phyloP scores from a whole-genome alignment of 2,329 filamentous ascomycete species.

The Penicillium capsulatum region DNA sequence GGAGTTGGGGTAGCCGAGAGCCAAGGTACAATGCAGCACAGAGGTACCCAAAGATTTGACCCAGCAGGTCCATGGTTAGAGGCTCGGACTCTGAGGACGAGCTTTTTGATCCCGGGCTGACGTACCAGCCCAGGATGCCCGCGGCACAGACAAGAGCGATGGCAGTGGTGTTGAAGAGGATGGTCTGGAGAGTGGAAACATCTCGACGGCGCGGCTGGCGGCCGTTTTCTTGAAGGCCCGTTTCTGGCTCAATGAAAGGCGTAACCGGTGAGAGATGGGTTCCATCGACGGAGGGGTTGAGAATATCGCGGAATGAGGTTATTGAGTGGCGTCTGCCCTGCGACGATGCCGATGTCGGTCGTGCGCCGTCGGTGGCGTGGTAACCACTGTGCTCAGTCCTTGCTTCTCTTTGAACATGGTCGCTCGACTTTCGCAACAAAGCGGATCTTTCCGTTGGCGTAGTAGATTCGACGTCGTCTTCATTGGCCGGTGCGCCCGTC shows the following conservation, averaged over 20 bases:
- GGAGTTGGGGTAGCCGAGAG: slow-evolving; percentile 80
- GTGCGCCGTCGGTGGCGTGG: slow-evolving; percentile 5
- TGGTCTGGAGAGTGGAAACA: slow-evolving; percentile 43
- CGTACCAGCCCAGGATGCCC: slow-evolving; percentile 80
- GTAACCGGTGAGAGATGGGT: slow-evolving; percentile 76
- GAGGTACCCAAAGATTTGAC: slow-evolving; percentile 90
- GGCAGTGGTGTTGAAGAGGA: slow-evolving; percentile 69
- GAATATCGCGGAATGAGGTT: slow-evolving; percentile 44
- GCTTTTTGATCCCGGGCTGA: slow-evolving; percentile 50
- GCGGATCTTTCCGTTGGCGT: slow-evolving; percentile 30
- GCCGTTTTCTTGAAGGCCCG: slow-evolving; percentile 25
- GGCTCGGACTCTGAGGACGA: slow-evolving; percentile 25
- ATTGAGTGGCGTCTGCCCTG: slow-evolving; percentile 25
- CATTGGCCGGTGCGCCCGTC: slow-evolving; percentile 13
- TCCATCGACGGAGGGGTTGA: slow-evolving; percentile 54
- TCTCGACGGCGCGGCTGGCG: slow-evolving; percentile 12
- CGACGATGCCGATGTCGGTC: slow-evolving; percentile 6
- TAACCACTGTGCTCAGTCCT: neutral
- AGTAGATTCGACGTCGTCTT: slow-evolving; percentile 17
- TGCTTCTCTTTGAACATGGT: slow-evolving; percentile 13
- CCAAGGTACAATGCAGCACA: slow-evolving; percentile 87
- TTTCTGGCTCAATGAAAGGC: slow-evolving; percentile 60
- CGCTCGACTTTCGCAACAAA: slow-evolving; percentile 24
- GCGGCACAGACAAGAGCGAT: slow-evolving; percentile 78
- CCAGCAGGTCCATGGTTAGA: slow-evolving; percentile 67